A percentile compares a stretch with the other conserved stretches of the same genome.
Evolutionary conservation across 2,329 filamentous ascomycete species (phyloP).

Genomic region (Colletotrichum karsti): DNA sequence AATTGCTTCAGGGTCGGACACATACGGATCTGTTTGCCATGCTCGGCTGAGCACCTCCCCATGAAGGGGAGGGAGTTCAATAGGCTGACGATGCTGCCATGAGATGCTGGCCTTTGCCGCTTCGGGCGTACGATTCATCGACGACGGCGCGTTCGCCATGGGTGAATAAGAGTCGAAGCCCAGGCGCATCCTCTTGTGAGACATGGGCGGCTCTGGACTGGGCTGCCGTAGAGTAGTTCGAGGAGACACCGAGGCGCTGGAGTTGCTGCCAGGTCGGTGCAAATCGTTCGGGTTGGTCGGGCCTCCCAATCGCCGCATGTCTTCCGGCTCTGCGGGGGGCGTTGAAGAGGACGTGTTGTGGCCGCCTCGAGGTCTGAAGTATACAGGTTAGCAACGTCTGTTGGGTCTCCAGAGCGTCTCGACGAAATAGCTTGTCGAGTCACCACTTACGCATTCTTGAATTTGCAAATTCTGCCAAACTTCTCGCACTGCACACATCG

Average conservation of each 20-base stretch:
- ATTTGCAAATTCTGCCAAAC: constrained; percentile 85
- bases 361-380: constrained; percentile 61
- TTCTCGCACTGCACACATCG: constrained; percentile 94
- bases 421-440: not conserved
- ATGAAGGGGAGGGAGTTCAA: constrained; percentile 56
- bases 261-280: constrained; percentile 50
- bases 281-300: constrained; percentile 45
- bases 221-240: constrained; percentile 44
- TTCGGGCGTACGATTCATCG: constrained; percentile 44
- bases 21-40: constrained; percentile 60
- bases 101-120: constrained; percentile 44
- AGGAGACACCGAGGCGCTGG: constrained; percentile 58
- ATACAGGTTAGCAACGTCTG: constrained; percentile 27
- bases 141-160: constrained; percentile 39
- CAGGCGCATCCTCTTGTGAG: constrained; percentile 59
- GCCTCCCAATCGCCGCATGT: constrained; percentile 45
- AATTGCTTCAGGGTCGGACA: constrained; percentile 50
- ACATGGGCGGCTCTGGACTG: constrained; percentile 40
- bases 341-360: constrained; percentile 65
- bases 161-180: constrained; percentile 56
- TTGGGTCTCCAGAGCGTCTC: not conserved
- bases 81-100: constrained; percentile 44
- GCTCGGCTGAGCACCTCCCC: constrained; percentile 57
- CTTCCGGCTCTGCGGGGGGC: constrained; percentile 59
- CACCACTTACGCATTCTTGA: constrained; percentile 82